Conservation (phyloP, 164 flowering plant species). For the Stephania yunnanensis region DNA sequence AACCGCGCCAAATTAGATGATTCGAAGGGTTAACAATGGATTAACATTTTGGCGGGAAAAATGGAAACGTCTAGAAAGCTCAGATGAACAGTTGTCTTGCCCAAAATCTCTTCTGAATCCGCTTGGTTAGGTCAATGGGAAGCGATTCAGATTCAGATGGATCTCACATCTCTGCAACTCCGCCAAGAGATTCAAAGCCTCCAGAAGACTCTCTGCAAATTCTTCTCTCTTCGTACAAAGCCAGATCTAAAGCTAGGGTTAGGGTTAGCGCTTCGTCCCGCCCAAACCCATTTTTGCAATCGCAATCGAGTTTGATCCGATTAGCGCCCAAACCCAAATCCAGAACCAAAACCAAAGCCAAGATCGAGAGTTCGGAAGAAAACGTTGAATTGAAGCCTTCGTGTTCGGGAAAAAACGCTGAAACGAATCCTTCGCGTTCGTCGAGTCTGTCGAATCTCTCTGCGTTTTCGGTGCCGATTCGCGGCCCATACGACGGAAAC, state of each 20-base stretch:
- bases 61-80: neutral
- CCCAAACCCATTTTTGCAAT: conserved; percentile 16
- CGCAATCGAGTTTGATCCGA: conserved; percentile 9
- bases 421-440: conserved; percentile 9
- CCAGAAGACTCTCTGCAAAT: conserved; percentile 9
- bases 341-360: conserved; percentile 16
- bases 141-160: conserved; percentile 73
- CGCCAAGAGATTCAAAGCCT: conserved; percentile 40
- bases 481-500: conserved; percentile 14
- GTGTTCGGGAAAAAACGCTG: conserved; percentile 2
- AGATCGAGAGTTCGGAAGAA: neutral
- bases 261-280: conserved; percentile 17
- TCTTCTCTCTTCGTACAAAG: conserved; percentile 20
- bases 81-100: neutral
- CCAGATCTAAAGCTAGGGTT: conserved; percentile 1
- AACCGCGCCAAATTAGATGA: no score
- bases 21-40: no score
- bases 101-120: neutral
- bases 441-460: conserved; percentile 10
- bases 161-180: conserved; percentile 86
- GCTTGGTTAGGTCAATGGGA: conserved; percentile 29
- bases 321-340: conserved; percentile 11
- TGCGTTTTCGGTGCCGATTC: conserved; percentile 36
- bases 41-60: conserved; percentile 17
- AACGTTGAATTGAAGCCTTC: neutral